Base-by-base conservation (phyloP, 257 asterid species). In the Salvia rosmarinus region DNA sequence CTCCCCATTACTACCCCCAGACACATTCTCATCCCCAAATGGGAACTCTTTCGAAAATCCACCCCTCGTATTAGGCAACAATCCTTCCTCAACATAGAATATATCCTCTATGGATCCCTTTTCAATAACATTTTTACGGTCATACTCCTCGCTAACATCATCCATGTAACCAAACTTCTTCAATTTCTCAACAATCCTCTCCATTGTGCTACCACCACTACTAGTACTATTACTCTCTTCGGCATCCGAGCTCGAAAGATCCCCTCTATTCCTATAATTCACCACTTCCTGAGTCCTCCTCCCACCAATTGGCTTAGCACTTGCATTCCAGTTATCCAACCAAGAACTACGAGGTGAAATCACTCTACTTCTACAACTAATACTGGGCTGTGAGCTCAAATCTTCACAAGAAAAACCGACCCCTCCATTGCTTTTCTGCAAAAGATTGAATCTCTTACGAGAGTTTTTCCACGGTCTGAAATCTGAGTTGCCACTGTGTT, bases 21-120 rank as follows among this genome's bases (percentile, higher is more conserved):
- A 49, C 69, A 75, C 75, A 75, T 56, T 89, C 52, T 64, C 80
- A 70, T 89, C 90, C 40, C 95, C 95, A 55, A 87, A 77, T 1
- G 89, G 91, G 2, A 77, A 82, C 59, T 81, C 80, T 44, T 79
- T 76, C 0, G 95, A 86, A 84, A 90, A 82, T 59, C 96, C 97
- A 65, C 96, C 97, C 74, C 96, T 86, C 9, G 89, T 42, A 70
- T 89, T 85, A 6, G 96, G 97, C 80, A 91, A 78, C 23, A 89
- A 73, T 3, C 96, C 99, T 74, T 95, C 95, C 82, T 87, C 97
- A 62, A 85, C 86, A 82, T 81, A 76, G 70, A 95, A 91, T 55
- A 95, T 83, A 56, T 89, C 99, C 84, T 91, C 98, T 70, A 91
- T 64, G 4, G 92, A 88, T 68, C 97, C 97, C 76, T 85, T 95